Evolutionary conservation across 768 basidiomycete genomes (phyloP), one percentile per base, ranked within the genome.

Genomic region (Thelephora ganbajun): DNA sequence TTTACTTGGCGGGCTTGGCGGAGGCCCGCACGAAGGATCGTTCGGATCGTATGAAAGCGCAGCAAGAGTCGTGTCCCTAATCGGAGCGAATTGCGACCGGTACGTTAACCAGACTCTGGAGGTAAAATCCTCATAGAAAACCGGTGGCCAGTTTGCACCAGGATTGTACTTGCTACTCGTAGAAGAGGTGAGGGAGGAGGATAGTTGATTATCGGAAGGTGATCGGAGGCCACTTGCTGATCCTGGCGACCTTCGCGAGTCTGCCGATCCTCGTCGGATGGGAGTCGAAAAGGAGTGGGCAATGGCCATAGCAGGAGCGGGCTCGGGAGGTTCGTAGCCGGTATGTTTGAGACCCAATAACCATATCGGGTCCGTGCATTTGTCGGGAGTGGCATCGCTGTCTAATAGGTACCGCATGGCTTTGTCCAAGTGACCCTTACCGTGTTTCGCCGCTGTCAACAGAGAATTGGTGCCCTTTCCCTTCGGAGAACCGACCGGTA

Each of bases 91-190:
- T 35, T 90, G 83, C 1, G 80, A 80, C 19, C 93, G 85, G 64
- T 98, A 98, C 0, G 92, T 94, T 39, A 93, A 72, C 84, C 90
- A 96, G 45, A 96, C 70, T 5, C 84, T 71, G 0, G 87, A 87
- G 0, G 80, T 80, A 61, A 94, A 97, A 64, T 97, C 93, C 11
- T 74, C 70, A 57, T 92, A 91, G 60, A 96, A 96, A 33, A 74
- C 72, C 6, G 80, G 74, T 0, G 87, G 86, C 88, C 88, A 90
- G 56, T 75, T 68, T 2, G 59, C 56, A 9, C 46, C 47, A 18
- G 53, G 53, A 11, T 55, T 46, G 41, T 58, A 48, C 23, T 61
- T 61, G 16, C 57, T 53, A 23, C 64, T 65, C 1, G 57, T 57
- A 2, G 71, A 66, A 13, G 69, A 66, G 6, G 71, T 69, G 0